Base-by-base conservation (phyloP, 1,139 yeast species). In the Yamadazyma dushanensis region DNA sequence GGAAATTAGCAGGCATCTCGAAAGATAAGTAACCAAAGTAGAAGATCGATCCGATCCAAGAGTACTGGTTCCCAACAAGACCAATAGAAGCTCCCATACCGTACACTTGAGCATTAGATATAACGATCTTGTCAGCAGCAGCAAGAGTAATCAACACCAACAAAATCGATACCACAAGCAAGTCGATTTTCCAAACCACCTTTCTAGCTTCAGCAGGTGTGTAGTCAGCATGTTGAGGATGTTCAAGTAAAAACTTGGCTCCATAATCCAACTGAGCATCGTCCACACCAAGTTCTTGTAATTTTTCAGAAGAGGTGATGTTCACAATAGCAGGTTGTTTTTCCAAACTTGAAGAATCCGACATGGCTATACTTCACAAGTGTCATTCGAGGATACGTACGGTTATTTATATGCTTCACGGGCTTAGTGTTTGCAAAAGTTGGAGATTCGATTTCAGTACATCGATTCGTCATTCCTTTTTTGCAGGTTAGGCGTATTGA, bases 41-140 rank as follows among this genome's bases (percentile, higher is more conserved):
- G 38, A 51, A 47, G 26, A 47, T 44, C 5, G 50, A 40, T 3
- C 49, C 48, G n/a, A 50, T 26, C 54, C 54, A 51, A 5, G 48
- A 38, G 32, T 50, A 52, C 29, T 51, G 42, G 14, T 39, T 28
- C 2, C 59, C 59, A 13, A 33, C 40, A 32, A 51, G 37, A 35
- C 40, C 54, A 25, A 42, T 8, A n/a, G 33, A 30, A 14, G 38
- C 51, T 33, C 47, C 52, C 43, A 60, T 59, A 3, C 70, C 73
- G 34, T 66, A 64, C 1, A 71, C 65, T 13, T 73, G 70, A 6
- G 76, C 75, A 44, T 68, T 43, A n/a, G 47, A 39, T 22, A 49
- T 45, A 14, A 44, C 34, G 26, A 46, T 37, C 31, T 51, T 51
- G 40, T 51, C 56, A 29, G 50, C 47, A 23, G 51, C 49, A 31